Conservation (phyloP, 1,284 basidiomycete genomes). For the Moesziomyces parantarcticus region DNA sequence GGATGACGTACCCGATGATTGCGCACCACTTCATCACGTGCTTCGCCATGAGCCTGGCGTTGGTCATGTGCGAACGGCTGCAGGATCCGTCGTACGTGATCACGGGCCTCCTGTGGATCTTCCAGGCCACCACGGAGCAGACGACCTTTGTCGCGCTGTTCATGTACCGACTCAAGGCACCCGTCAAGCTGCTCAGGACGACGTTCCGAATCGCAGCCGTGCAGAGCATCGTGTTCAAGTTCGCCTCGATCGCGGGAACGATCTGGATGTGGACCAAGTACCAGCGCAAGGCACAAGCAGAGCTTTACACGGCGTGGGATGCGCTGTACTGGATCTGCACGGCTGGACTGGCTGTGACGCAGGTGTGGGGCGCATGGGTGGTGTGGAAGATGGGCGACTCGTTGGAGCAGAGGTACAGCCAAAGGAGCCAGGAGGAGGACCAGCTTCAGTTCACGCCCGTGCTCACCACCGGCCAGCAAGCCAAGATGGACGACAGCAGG, state of each 20-base stretch:
- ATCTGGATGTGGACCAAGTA: slow-evolving; percentile 30
- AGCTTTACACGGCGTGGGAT: slow-evolving; percentile 16
- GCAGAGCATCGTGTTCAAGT: slow-evolving; percentile 46
- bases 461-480: not conserved
- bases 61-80: slow-evolving; percentile 26
- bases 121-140: slow-evolving; percentile 49
- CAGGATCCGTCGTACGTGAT: slow-evolving; percentile 32
- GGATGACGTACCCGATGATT: slow-evolving; percentile 44
- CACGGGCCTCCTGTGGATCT: slow-evolving; percentile 36
- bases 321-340: slow-evolving; percentile 37
- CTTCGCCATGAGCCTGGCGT: slow-evolving; percentile 30
- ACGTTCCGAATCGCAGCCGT: slow-evolving; percentile 25
- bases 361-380: slow-evolving; percentile 41
- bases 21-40: slow-evolving; percentile 40
- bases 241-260: slow-evolving; percentile 29
- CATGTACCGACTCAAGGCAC: slow-evolving; percentile 31
- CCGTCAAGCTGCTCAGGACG: slow-evolving; percentile 4
- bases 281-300: slow-evolving; percentile 2
- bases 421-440: slow-evolving; percentile 3
- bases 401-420: slow-evolving; percentile 26
- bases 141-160: slow-evolving; percentile 38
- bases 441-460: slow-evolving; percentile 1
- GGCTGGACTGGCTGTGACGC: slow-evolving; percentile 23
- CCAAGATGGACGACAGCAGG: too few relatives aligned
- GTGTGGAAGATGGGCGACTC: slow-evolving; percentile 32